A percentile compares a stretch with the other conserved stretches of the same genome.
These are phyloP conservation scores for Myxozyma kluyveri DNA, from an alignment of 805 yeast species.

Conservation along the genomic window DNA sequence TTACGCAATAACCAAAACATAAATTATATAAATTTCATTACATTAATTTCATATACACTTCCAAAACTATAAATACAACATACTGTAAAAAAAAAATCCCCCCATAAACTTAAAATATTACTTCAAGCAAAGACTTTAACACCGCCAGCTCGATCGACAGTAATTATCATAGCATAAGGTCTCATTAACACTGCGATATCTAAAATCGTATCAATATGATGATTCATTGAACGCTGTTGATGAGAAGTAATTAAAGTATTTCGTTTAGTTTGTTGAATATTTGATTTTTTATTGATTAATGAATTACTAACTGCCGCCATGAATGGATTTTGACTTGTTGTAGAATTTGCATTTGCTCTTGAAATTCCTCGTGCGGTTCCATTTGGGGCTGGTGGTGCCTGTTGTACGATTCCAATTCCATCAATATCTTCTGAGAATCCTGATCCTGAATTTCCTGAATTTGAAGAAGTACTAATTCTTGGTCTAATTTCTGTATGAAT, in stretches of 20 bases:
- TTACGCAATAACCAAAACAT: no score
- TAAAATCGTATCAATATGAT: conserved; percentile 53
- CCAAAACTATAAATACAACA: background rate
- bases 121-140: conserved; percentile 52
- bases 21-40: no score
- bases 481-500: conserved; percentile 15
- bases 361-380: conserved; percentile 9
- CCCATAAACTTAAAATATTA: no score
- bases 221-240: conserved; percentile 46
- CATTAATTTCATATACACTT: background rate
- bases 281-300: conserved; percentile 13
- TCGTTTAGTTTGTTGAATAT: conserved; percentile 32
- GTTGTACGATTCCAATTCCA: conserved; percentile 32
- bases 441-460: no score
- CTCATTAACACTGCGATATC: conserved; percentile 47
- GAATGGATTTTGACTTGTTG: conserved; percentile 22
- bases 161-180: conserved; percentile 60
- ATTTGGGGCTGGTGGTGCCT: conserved; percentile 31
- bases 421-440: conserved; percentile 37
- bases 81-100: no score
- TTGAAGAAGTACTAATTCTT: no score
- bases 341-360: background rate
- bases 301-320: conserved; percentile 43
- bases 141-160: conserved; percentile 66
- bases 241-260: conserved; percentile 43